Percentiles rank a stretch among this genome's conserved stretches.
Conservation (phyloP, 2,329 filamentous ascomycete genomes). For the Neonectria coccinea region DNA sequence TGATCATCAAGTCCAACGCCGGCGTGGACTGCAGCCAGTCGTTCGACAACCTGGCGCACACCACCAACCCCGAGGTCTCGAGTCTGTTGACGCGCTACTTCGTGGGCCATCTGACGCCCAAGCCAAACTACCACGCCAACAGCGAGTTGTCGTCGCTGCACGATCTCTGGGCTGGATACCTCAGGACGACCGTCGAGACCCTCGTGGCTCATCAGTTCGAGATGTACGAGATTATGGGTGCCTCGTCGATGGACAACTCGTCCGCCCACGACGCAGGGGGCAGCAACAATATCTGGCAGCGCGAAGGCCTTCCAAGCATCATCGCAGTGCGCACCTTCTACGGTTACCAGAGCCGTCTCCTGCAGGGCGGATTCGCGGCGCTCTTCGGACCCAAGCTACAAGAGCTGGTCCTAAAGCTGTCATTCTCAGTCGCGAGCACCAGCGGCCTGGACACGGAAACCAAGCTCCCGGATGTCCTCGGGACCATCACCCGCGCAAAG, state of each 20-base stretch:
- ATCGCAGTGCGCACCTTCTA: constrained; percentile 65
- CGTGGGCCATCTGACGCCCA: constrained; percentile 62
- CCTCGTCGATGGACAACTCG: constrained; percentile 45
- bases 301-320: constrained; percentile 60
- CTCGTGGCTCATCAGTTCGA: constrained; percentile 66
- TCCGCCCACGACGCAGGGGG: constrained; percentile 29
- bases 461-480: constrained; percentile 47
- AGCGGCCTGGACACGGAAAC: constrained; percentile 56
- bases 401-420: constrained; percentile 64
- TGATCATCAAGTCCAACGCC: constrained; percentile 66
- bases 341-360: constrained; percentile 62
- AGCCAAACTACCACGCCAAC: constrained; percentile 59
- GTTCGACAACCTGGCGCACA: constrained; percentile 66
- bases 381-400: constrained; percentile 65
- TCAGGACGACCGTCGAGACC: constrained; percentile 62
- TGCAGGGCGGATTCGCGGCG: constrained; percentile 63
- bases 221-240: constrained; percentile 63
- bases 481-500: constrained; percentile 42
- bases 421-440: constrained; percentile 61
- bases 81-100: constrained; percentile 67
- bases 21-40: constrained; percentile 65
- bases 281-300: constrained; percentile 57
- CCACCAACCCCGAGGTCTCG: constrained; percentile 65
- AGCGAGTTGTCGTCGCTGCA: constrained; percentile 59
- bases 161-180: constrained; percentile 63